A percentile compares a stretch with the other conserved stretches of the same genome.
Conservation (phyloP, 2,329 filamentous ascomycete genomes). For the Berkeleyomyces rouxiae region DNA sequence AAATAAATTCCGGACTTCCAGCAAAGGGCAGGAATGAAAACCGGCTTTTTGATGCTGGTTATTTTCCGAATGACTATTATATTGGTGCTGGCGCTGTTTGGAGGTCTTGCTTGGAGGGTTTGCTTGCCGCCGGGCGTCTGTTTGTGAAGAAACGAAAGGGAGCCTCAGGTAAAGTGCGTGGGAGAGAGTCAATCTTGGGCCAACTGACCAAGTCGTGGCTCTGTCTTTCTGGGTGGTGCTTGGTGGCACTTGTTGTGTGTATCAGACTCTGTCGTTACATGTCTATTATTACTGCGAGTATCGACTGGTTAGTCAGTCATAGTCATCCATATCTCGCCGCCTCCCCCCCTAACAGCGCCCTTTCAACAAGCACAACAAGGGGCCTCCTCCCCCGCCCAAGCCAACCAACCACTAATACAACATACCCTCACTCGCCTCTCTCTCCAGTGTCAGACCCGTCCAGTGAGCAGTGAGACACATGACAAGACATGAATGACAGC, state of each 20-base stretch:
- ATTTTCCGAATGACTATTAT: background rate
- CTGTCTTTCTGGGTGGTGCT: background rate
- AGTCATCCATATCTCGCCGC: background rate
- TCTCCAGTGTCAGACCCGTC: background rate
- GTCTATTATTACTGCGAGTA: too few species aligned
- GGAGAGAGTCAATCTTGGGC: too few species aligned
- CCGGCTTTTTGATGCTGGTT: background rate
- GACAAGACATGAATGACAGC: background rate
- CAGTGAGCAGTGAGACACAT: background rate
- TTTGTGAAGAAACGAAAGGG: too few species aligned
- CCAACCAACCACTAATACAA: background rate
- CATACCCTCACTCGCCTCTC: background rate
- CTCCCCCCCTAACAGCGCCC: background rate
- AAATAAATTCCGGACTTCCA: background rate
- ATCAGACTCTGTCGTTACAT: too few species aligned
- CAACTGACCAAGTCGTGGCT: background rate
- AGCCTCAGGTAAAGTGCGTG: too few species aligned
- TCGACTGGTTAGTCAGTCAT: too few species aligned
- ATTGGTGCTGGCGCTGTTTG: background rate
- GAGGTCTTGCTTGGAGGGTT: too few species aligned
- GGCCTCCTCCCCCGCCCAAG: background rate
- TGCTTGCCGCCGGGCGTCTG: too few species aligned
- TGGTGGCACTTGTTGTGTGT: background rate
- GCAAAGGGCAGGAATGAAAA: background rate
- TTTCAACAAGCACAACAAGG: background rate